Evolutionary conservation across 1,139 yeast species (phyloP).

Genomic region (Saccharomycopsis crataegensis): DNA sequence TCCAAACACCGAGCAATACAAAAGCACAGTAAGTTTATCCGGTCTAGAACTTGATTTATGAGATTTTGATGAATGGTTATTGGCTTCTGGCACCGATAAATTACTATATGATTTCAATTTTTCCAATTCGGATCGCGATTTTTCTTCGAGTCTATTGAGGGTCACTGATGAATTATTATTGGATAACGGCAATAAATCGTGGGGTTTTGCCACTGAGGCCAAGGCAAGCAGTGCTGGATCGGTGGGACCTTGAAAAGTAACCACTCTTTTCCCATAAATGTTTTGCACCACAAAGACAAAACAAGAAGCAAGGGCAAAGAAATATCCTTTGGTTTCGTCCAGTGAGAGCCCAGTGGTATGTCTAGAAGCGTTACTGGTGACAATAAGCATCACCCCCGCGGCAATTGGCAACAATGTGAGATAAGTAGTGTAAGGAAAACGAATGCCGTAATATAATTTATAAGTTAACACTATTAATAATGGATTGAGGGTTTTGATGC

Average conservation of each 20-base stretch:
- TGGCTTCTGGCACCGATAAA: constrained; percentile 6
- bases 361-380: constrained; percentile 26
- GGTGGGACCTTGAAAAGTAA: constrained; percentile 42
- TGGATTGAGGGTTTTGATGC: constrained; percentile 88
- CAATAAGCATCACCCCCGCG: constrained; percentile 64
- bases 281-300: constrained; percentile 88
- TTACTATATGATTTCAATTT: constrained; percentile 20
- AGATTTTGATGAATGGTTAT: constrained; percentile 11
- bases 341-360: constrained; percentile 24
- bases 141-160: constrained; percentile 16
- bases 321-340: constrained; percentile 54
- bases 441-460: constrained; percentile 48
- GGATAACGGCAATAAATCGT: constrained; percentile 12
- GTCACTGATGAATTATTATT: constrained; percentile 5
- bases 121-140: constrained; percentile 21
- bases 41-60: constrained; percentile 22
- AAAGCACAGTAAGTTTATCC: constrained; percentile 80
- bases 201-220: too few species aligned
- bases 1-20: constrained; percentile 78
- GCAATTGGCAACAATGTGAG: constrained; percentile 62
- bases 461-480: constrained; percentile 75
- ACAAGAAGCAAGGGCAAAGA: constrained; percentile 75
- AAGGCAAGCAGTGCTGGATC: constrained; percentile 22
- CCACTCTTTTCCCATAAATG: constrained; percentile 78
- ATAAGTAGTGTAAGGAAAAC: constrained; percentile 54